Percentiles rank a stretch among this genome's conserved stretches.
Evolutionary conservation across 768 basidiomycete species (phyloP).

Genomic region (Termitomyces sp.): DNA sequence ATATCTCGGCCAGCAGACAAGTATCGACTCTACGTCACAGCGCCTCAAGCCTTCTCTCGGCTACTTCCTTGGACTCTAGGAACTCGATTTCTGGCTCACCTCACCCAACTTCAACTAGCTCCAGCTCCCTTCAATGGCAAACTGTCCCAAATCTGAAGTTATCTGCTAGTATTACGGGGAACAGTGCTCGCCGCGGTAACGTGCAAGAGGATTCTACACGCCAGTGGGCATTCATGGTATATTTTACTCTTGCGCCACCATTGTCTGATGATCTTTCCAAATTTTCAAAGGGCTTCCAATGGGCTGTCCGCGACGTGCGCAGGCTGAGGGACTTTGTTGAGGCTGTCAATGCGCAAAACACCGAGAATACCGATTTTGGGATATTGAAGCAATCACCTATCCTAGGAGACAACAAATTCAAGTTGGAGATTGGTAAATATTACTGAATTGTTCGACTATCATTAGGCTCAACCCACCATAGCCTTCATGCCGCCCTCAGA

Average conservation of each 20-base stretch:
- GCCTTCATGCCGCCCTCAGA: constrained; percentile 21
- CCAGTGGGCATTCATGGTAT: constrained; percentile 63
- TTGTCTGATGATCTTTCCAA: not conserved
- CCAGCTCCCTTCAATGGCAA: constrained; percentile 27
- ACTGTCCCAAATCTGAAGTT: constrained; percentile 16
- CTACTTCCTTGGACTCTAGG: constrained; percentile 14
- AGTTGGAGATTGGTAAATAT: constrained; percentile 60
- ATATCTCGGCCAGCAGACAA: constrained; percentile 56
- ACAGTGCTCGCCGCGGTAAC: constrained; percentile 7
- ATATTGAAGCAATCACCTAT: constrained; percentile 60
- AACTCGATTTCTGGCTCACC: constrained; percentile 7
- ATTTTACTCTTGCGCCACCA: constrained; percentile 10
- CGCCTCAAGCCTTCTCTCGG: constrained; percentile 10
- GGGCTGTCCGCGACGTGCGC: constrained; percentile 55
- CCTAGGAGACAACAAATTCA: constrained; percentile 65
- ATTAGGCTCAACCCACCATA: constrained; percentile 1
- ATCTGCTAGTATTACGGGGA: constrained; percentile 20
- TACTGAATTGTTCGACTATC: not conserved
- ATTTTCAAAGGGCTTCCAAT: constrained; percentile 59
- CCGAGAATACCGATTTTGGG: constrained; percentile 46
- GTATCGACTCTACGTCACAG: constrained; percentile 24
- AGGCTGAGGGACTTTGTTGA: constrained; percentile 58
- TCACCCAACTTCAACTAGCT: constrained; percentile 15
- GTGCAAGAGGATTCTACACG: constrained; percentile 43
- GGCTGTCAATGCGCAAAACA: constrained; percentile 23